Evolutionary conservation across 495 filamentous ascomycete species (phyloP).

Genomic region (Xylaria telfairii): DNA sequence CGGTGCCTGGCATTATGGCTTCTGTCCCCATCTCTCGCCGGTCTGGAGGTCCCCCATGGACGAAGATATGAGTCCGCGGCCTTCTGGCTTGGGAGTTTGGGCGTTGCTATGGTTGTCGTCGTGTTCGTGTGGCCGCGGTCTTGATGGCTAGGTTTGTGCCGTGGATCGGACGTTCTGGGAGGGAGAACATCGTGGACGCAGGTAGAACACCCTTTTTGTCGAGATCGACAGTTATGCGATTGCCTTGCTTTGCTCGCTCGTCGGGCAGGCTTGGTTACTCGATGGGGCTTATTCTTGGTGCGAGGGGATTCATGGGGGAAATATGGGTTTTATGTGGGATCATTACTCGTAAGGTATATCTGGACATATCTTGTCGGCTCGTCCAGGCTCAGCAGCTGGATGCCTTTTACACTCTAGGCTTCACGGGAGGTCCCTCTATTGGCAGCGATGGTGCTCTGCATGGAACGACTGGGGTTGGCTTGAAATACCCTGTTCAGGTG

Average conservation of each 20-base stretch:
- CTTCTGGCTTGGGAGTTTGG: constrained; percentile 48
- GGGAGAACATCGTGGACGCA: constrained; percentile 47
- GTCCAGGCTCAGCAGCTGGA: constrained; percentile 7
- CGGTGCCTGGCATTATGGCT: constrained; percentile 25
- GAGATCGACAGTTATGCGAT: constrained; percentile 98
- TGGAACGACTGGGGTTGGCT: constrained; percentile 36
- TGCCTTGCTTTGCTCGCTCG: constrained; percentile 61
- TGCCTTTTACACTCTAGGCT: constrained; percentile 49
- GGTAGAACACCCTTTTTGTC: constrained; percentile 74
- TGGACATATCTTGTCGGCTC: neutral
- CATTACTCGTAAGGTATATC: constrained; percentile 1
- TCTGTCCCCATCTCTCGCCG: constrained; percentile 29
- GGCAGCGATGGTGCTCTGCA: constrained; percentile 37
- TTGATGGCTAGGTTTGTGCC: constrained; percentile 45
- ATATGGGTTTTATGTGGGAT: constrained; percentile 41
- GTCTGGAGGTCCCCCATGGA: constrained; percentile 63
- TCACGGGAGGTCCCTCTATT: constrained; percentile 50
- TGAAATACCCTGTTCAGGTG: constrained; percentile 69
- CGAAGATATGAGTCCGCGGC: constrained; percentile 86
- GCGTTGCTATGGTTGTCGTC: constrained; percentile 31
- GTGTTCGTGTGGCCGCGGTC: constrained; percentile 48
- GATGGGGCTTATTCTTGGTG: constrained; percentile 99
- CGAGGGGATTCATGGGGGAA: constrained; percentile 70
- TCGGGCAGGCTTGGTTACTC: constrained; percentile 80
- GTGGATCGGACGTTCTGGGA: constrained; percentile 34